Evolutionary conservation across 345 rosid genomes (phyloP), one percentile per base, ranked within the genome.

Genomic region (Eucalyptus pumila): DNA sequence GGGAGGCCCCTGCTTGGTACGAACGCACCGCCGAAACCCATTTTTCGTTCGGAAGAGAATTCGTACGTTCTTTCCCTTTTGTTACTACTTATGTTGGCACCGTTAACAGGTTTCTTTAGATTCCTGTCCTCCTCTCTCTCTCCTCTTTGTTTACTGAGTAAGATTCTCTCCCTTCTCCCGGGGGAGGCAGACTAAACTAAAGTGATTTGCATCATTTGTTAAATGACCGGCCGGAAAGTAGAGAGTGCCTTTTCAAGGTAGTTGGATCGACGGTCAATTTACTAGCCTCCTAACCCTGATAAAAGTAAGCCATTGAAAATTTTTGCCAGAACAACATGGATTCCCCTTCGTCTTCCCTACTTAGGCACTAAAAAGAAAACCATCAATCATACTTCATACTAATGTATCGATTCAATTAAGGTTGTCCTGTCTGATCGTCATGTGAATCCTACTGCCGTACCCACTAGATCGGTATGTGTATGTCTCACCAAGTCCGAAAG

Each of bases 341-440:
- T 23, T 37, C 14, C 15, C 14, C 27, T 23, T 21, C 9, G 5
- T 76, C 83, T 37, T 76, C 27, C 27, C 14, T 7, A 11, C 27
- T 21, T 21, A 40, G 45, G 37, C 42, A 16, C 4, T 0, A 1
- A 19, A 72, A 34, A 37, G 2, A 37, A 11, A 21, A 76, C 85
- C 2, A 37, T 12, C 45, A 13, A 40, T 11, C 30, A 12, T 5
- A 2, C 30, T 76, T 11, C 30, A 0, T 4, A 40, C 15, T 76
- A 6, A 37, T 11, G 2, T 21, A 40, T 21, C 2, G 9, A 40
- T 40, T 26, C 15, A 2, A 6, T 76, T 40, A 76, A 21, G 47
- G 3, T 21, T 5, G 9, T 6, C 47, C 0, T 4, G 2, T 40
- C 9, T 26, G 3, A 72, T 37, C 13, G 1, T 23, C 15, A 2